These are phyloP conservation scores for Aspergillus quadrilineatus DNA, from an alignment of 2,329 filamentous ascomycete genomes.

Conservation along the genomic window DNA sequence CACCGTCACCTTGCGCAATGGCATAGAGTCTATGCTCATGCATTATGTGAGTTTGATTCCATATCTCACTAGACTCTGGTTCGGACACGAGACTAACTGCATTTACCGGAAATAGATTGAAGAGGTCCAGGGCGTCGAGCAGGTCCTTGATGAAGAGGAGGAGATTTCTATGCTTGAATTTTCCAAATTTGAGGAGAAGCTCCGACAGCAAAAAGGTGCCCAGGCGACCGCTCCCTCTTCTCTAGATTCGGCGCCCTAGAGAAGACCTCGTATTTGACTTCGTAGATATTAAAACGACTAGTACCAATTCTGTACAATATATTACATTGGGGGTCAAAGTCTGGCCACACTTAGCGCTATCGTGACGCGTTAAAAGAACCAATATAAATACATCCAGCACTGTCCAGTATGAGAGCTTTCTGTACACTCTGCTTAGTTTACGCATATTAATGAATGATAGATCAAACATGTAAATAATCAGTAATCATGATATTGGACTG, in stretches of 20 bases:
- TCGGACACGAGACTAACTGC: conserved; percentile 2
- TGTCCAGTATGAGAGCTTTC: no score
- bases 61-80: not conserved
- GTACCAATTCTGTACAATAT: not conserved
- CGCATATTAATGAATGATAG: no score
- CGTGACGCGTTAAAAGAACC: no score
- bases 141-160: conserved; percentile 89
- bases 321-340: not conserved
- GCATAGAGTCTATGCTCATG: conserved; percentile 98
- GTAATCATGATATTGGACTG: no score
- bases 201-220: conserved; percentile 58
- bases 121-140: conserved; percentile 88
- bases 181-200: conserved; percentile 88
- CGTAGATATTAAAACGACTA: not conserved
- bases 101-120: conserved; percentile 66
- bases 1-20: conserved; percentile 94
- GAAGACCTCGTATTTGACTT: not conserved
- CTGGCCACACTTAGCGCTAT: no score
- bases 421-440: no score
- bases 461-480: no score
- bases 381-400: no score
- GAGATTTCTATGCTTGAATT: conserved; percentile 85
- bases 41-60: conserved; percentile 68
- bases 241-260: conserved; percentile 50
- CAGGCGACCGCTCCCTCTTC: conserved; percentile 52